Evolutionary conservation across 2,329 filamentous ascomycete species (phyloP), one percentile per base, ranked within the genome.

Genomic region (Lachnellula cervina): DNA sequence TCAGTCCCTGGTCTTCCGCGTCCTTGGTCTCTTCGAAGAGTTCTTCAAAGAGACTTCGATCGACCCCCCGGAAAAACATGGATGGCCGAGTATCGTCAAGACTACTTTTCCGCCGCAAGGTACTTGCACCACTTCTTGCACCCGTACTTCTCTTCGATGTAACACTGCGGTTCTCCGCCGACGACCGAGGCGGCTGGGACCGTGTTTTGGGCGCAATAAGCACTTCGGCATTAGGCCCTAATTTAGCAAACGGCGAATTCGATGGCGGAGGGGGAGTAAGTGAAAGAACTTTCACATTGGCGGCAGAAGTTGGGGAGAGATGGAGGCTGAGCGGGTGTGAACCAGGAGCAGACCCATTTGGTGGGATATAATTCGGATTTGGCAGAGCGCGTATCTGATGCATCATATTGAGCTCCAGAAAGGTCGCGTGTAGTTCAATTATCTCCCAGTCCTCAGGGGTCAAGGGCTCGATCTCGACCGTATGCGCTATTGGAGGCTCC

Each of bases 401-500:
- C 34, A 96, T 78, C 51, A 99, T 84, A 71, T 99, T 97, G 62
- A 97, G 79, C 69, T 99, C 94, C 50, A 99, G 78, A 68, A 97
- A 99, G 16, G 88, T 94, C 5, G 94, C 94, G 75, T 99, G 94
- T 2, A 99, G 78, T 72, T 99, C 94, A 65, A 99, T 97, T 66
- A 97, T 96, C 73, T 99, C 94, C 94, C 94, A 99, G 70, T 99
- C 94, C 56, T 95, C 90, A 1, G 93, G 85, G 0, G 94, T 97
- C 66, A 97, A 74, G 35, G 94, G 94, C 71, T 99, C 95, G 65
- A 99, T 97, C 69, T 97, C 91, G 72, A 99, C 88, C 1, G 92
- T 97, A 71, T 97, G 90, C 49, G 91, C 90, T 61, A 94, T 76
- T 2, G 92, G 91, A 49, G 93, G 93, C 69, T 99, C 91, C 60